These are phyloP conservation scores for Euphrasia confusa DNA, from an alignment of 257 asterid species.

Conservation along the genomic window DNA sequence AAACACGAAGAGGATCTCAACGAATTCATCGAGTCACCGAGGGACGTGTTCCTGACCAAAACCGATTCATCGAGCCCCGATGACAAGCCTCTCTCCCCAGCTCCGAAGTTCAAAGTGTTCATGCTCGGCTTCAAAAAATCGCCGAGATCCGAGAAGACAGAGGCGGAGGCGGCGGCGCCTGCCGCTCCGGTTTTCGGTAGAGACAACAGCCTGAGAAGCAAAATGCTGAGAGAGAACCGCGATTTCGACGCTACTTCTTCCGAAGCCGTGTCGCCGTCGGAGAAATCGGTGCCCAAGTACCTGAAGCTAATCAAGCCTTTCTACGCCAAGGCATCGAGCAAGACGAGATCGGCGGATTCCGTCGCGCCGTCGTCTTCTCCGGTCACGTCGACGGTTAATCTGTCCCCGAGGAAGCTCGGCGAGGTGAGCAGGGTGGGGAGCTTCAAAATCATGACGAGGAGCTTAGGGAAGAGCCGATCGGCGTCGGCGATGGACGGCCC, in stretches of 20 bases:
- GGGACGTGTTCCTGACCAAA: conserved; percentile 37
- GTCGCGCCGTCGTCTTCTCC: conserved; percentile 55
- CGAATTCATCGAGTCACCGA: conserved; percentile 44
- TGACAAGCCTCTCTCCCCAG: conserved; percentile 46
- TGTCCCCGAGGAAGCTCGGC: conserved; percentile 42
- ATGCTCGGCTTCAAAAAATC: conserved; percentile 37
- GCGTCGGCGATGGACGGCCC: conserved; percentile 41
- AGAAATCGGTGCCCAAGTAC: conserved; percentile 48
- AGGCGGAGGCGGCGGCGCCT: conserved; percentile 27
- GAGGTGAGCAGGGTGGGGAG: conserved; percentile 49
- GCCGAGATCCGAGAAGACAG: conserved; percentile 30
- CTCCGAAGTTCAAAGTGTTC: conserved; percentile 45
- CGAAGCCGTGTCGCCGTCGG: conserved; percentile 19
- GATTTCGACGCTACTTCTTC: conserved; percentile 7
- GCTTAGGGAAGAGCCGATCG: conserved; percentile 60
- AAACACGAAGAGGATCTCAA: conserved; percentile 15
- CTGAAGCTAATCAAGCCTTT: conserved; percentile 68
- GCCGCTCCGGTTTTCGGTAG: conserved; percentile 26
- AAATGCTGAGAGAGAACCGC: conserved; percentile 36
- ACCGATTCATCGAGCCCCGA: conserved; percentile 31
- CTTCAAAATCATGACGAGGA: conserved; percentile 49
- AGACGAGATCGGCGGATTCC: conserved; percentile 31
- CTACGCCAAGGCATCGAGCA: conserved; percentile 48
- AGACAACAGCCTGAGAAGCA: conserved; percentile 62
- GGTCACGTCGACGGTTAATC: conserved; percentile 31